Conservation (phyloP, 1,284 basidiomycete genomes). For the Athelia psychrophila region DNA sequence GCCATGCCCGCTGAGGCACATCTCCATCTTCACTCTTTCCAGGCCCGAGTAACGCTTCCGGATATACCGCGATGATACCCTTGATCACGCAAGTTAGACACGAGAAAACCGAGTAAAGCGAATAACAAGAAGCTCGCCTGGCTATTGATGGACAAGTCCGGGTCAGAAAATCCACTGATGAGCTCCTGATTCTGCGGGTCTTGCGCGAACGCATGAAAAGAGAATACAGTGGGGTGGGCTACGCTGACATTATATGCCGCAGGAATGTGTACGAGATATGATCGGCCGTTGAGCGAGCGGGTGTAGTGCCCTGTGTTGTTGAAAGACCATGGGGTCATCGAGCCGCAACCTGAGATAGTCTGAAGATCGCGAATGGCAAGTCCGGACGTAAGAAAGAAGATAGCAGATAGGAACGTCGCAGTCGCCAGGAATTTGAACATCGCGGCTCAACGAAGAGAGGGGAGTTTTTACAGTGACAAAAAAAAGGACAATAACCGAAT, state of each 20-base stretch:
- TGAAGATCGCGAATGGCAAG: too few species aligned
- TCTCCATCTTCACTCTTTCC: conserved; percentile 9
- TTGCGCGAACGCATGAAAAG: conserved; percentile 12
- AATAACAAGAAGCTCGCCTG: not conserved
- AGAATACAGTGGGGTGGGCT: conserved; percentile 13
- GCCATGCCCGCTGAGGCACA: conserved; percentile 5
- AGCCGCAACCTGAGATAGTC: not conserved
- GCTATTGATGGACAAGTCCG: conserved; percentile 10
- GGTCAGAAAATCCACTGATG: conserved; percentile 11
- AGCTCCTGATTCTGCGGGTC: conserved; percentile 11
- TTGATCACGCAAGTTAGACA: too few species aligned
- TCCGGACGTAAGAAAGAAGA: too few species aligned
- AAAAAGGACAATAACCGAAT: too few species aligned
- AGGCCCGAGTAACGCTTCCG: conserved; percentile 12
- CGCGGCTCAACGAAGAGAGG: too few species aligned
- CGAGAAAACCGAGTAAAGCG: too few species aligned
- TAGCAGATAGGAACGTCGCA: too few species aligned
- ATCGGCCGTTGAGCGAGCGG: conserved; percentile 11
- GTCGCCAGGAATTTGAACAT: too few species aligned
- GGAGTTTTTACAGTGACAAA: too few species aligned
- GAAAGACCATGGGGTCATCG: not conserved
- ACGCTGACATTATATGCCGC: conserved; percentile 8
- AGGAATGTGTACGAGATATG: conserved; percentile 18
- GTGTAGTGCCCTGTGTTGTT: conserved; percentile 9
- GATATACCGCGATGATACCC: conserved; percentile 10